A percentile compares a stretch with the other conserved stretches of the same genome.
Evolutionary conservation across 2,329 filamentous ascomycete genomes (phyloP).

Genomic region (Verticillium dahliae): DNA sequence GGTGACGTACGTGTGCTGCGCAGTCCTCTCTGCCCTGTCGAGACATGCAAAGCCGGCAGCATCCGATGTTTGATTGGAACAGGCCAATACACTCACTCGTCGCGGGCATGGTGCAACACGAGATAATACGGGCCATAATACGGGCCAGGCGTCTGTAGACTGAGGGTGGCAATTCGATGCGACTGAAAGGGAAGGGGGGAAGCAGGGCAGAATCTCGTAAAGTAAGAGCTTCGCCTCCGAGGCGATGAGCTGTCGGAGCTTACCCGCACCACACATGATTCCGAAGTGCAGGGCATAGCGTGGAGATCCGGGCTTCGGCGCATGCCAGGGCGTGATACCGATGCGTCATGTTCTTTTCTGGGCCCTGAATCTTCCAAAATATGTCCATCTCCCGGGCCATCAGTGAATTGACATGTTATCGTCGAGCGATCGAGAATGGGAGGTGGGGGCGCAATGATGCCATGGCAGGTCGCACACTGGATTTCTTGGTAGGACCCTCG

Average conservation of each 20-base stretch:
- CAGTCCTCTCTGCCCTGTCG: not conserved
- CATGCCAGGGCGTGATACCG: not conserved
- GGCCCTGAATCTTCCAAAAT: not conserved
- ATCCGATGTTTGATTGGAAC: not conserved
- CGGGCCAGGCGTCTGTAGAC: not conserved
- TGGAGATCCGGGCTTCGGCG: not conserved
- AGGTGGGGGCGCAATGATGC: conserved; percentile 1
- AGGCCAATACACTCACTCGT: not conserved
- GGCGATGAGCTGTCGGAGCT: not conserved
- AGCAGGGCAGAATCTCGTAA: not conserved
- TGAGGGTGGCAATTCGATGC: not conserved
- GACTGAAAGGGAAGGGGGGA: not conserved
- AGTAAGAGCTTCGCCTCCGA: not conserved
- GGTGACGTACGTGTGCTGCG: not conserved
- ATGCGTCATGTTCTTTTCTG: not conserved
- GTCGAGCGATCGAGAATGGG: not conserved
- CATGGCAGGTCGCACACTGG: not conserved
- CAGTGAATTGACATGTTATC: not conserved
- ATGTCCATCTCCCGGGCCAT: not conserved
- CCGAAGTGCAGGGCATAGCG: not conserved
- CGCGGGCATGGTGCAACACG: not conserved
- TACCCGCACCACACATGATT: not conserved
- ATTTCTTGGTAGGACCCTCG: not conserved
- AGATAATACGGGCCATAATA: not conserved
- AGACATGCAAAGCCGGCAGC: not conserved